Evolutionary conservation across 225 moss, liverwort and hornwort genomes (phyloP), one percentile per base, ranked within the genome.

Genomic region (Sphagnum contortum): DNA sequence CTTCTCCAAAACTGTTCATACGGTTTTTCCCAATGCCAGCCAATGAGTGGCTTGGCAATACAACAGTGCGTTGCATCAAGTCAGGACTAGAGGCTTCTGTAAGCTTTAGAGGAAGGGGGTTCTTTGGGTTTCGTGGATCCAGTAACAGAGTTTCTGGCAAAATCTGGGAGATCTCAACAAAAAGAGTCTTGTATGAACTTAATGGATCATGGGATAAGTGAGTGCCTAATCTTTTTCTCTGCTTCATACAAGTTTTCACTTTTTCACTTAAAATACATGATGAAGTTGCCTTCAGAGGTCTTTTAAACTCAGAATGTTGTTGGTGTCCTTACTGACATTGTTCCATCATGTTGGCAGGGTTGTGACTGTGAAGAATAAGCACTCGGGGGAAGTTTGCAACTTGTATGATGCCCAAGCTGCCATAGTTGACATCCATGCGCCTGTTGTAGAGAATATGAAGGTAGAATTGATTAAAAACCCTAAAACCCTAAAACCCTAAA

Each of bases 151-250:
- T 92, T 56, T 72, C 75, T 2, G 92, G 92, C 60, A 85, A 78
- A 70, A 65, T 92, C 55, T 63, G 76, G 5, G 69, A 74, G 12
- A 80, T 4, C 2, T 62, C 66, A 4, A 69, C 79, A 4, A 65
- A 74, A 47, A 47, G 72, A 50, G 52, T 77, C 0, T 60, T 91
- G 3, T 88, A 84, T 61, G 81, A 81, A 48, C 66, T 91, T 47
- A 73, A 59, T 14, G 88, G 91, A 47, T 60, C 62, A 60, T 91
- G 88, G 91, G 91, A 91, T 74, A 77, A 86, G 91, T 91, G 66
- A 78, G 88, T 63, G 14, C 6, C 46, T 52, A 47, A 49, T 45
- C 46, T 57, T 4, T 48, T 6, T 9, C 48, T 8, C 10, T 49
- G 45, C 45, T 44, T 29, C 29, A 29, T 3, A 6, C 45, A n/a